phyloP scores from a whole-genome alignment of 78 protist genomes.

The Isochrysis galbana region DNA sequence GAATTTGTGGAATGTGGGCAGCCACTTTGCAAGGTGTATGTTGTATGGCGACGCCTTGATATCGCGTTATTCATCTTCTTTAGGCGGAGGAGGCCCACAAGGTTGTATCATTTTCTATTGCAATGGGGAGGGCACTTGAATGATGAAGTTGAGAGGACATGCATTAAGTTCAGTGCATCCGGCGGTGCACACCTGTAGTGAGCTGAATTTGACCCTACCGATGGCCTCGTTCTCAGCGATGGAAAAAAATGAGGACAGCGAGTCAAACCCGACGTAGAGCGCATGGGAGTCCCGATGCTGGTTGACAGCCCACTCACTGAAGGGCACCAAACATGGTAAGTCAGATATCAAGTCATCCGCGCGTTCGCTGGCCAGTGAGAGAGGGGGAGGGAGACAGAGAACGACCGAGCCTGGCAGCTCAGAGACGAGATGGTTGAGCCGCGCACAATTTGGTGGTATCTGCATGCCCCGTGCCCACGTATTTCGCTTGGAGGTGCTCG shows the following conservation, averaged over 20 bases:
- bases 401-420: too few species aligned
- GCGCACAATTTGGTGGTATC: slow-evolving; percentile 64
- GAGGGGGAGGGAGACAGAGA: neutral
- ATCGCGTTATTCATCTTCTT: slow-evolving; percentile 45
- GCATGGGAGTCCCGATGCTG: slow-evolving; percentile 83
- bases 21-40: too few species aligned
- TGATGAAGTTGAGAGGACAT: too few species aligned
- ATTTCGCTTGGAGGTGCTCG: slow-evolving; percentile 63
- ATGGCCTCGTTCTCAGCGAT: slow-evolving; percentile 72
- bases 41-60: too few species aligned
- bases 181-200: too few species aligned
- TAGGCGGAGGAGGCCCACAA: slow-evolving; percentile 42
- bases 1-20: too few species aligned
- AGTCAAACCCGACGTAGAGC: slow-evolving; percentile 71
- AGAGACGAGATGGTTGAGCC: neutral
- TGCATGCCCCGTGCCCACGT: slow-evolving; percentile 76
- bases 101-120: slow-evolving; percentile 48
- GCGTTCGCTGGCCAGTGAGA: too few species aligned
- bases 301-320: slow-evolving; percentile 79
- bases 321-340: neutral
- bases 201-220: slow-evolving; percentile 33
- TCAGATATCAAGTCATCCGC: neutral
- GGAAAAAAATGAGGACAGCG: slow-evolving; percentile 59
- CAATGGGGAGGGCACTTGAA: too few species aligned
- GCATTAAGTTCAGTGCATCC: too few species aligned